These are phyloP conservation scores for Onygenales sp. DNA, from an alignment of 2,329 filamentous ascomycete genomes.

Conservation along the genomic window DNA sequence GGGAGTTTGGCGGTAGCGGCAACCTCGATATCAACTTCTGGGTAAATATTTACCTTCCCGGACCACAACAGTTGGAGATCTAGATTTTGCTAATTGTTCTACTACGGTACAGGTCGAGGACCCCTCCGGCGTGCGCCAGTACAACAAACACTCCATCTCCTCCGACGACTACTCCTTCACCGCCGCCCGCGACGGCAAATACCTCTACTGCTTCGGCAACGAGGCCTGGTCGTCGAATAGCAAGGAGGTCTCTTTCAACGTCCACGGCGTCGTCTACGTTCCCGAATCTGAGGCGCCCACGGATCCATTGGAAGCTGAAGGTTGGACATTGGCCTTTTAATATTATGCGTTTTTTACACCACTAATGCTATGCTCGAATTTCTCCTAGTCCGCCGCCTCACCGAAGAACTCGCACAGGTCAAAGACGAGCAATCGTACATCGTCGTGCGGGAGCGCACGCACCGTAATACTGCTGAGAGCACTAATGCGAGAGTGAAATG, in stretches of 20 bases:
- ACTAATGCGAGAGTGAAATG: conserved; percentile 97
- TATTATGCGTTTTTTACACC: background rate
- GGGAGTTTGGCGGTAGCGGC: conserved; percentile 88
- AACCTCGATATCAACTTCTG: conserved; percentile 97
- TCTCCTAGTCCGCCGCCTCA: conserved; percentile 64
- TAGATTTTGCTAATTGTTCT: background rate
- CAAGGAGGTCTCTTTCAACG: conserved; percentile 99
- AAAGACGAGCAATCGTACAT: conserved; percentile 99
- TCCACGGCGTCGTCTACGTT: conserved; percentile 96
- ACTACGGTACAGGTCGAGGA: conserved; percentile 57
- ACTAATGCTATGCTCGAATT: conserved; percentile 4
- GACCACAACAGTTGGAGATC: no score
- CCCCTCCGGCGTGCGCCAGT: conserved; percentile 64
- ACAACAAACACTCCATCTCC: conserved; percentile 70
- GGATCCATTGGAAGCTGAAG: conserved; percentile 85
- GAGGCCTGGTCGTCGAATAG: conserved; percentile 93
- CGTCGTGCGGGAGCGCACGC: conserved; percentile 84
- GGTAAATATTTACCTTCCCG: conserved; percentile 48
- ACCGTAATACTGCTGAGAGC: conserved; percentile 97
- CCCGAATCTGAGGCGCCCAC: conserved; percentile 73
- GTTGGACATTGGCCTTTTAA: conserved; percentile 37
- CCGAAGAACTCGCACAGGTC: conserved; percentile 79
- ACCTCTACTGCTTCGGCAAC: conserved; percentile 97
- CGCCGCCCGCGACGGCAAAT: conserved; percentile 76
- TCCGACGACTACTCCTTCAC: conserved; percentile 91